These are phyloP conservation scores for Omphalotus olearius DNA, from an alignment of 1,284 basidiomycete species.

Conservation along the genomic window DNA sequence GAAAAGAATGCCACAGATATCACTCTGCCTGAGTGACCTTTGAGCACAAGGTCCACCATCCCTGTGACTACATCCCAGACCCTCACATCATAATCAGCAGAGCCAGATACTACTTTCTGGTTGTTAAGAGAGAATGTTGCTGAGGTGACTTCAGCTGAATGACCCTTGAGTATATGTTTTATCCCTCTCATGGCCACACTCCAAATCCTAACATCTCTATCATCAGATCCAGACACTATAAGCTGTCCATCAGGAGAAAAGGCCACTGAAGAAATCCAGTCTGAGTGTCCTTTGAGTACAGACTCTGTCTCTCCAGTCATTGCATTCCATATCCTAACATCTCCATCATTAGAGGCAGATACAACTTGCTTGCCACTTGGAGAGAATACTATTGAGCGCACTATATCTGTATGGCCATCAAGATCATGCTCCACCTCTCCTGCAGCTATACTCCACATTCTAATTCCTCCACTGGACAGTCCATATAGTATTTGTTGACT, in stretches of 20 bases:
- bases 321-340: slow-evolving; percentile 18
- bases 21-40: not conserved
- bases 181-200: slow-evolving; percentile 7
- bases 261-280: slow-evolving; percentile 12
- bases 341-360: slow-evolving; percentile 16
- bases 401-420: slow-evolving; percentile 9
- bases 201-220: slow-evolving; percentile 16
- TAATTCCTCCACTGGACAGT: not conserved
- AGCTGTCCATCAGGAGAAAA: slow-evolving; percentile 15
- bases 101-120: not conserved
- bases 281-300: slow-evolving; percentile 11
- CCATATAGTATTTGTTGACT: not conserved
- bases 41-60: not conserved
- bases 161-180: not conserved
- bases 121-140: slow-evolving; percentile 6
- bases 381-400: slow-evolving; percentile 17
- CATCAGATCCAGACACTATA: slow-evolving; percentile 14
- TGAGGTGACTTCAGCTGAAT: not conserved
- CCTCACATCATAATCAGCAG: not conserved
- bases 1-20: not conserved
- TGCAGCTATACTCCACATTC: not conserved
- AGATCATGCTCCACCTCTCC: not conserved
- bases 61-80: slow-evolving; percentile 6
- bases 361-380: slow-evolving; percentile 14
- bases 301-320: slow-evolving; percentile 8